A percentile compares a stretch with the other conserved stretches of the same genome.
These are phyloP conservation scores for Luzula sylvatica DNA, from an alignment of 176 grass and related monocot species.

Conservation along the genomic window DNA sequence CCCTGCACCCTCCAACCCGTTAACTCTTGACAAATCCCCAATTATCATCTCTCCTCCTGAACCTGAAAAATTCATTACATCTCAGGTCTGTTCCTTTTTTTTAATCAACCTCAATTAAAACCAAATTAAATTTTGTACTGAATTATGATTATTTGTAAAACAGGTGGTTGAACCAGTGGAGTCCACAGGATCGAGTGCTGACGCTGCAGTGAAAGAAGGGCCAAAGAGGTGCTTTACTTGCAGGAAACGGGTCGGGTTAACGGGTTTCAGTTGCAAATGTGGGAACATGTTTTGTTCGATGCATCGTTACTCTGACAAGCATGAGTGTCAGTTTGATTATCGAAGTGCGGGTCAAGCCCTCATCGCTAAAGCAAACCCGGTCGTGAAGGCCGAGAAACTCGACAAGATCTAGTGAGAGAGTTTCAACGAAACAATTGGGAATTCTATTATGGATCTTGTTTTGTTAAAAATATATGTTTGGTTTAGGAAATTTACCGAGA, in stretches of 20 bases:
- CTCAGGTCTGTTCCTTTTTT: conserved; percentile 11
- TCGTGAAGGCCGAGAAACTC: conserved; percentile 90
- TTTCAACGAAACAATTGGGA: background rate
- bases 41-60: conserved; percentile 32
- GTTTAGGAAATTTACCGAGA: background rate
- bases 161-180: too few relatives aligned
- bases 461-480: background rate
- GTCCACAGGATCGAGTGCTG: conserved; percentile 4
- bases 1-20: conserved; percentile 3
- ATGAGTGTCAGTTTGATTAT: conserved; percentile 82
- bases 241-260: conserved; percentile 69
- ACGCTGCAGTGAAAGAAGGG: conserved; percentile 40
- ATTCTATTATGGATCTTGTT: background rate
- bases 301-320: conserved; percentile 87
- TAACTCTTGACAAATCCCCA: conserved; percentile 8
- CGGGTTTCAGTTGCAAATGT: conserved; percentile 83
- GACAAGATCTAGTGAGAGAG: conserved; percentile 89
- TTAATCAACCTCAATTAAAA: too few relatives aligned
- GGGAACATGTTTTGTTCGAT: conserved; percentile 56
- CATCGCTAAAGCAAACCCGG: conserved; percentile 91
- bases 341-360: conserved; percentile 70
- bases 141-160: too few relatives aligned
- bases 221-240: conserved; percentile 63
- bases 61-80: conserved; percentile 11
- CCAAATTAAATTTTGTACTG: too few relatives aligned